Evolutionary conservation across 2,329 filamentous ascomycete species (phyloP), one percentile per base, ranked within the genome.

Genomic region (Trichophyton mentagrophytes): DNA sequence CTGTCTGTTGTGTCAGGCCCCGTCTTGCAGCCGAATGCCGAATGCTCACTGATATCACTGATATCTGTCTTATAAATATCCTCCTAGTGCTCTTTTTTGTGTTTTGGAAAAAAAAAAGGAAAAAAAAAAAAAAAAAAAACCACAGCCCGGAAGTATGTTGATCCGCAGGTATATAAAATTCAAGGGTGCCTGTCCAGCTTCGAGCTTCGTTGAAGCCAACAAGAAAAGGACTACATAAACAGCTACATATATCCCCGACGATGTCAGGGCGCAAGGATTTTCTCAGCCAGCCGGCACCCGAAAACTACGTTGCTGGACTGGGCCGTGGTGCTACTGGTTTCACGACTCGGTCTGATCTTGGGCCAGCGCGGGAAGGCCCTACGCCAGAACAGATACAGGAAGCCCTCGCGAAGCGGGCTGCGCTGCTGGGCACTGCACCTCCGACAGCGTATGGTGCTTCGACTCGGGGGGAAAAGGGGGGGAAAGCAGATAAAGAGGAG

Each of bases 311-410:
- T 65, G 93, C 93, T 65, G 93, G 93, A 82, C 85, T 99, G 65
- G 93, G 93, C 76, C 88, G 95, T 81, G 93, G 93, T 77, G 95
- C 95, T 22, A 99, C 93, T 6, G 93, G 95, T 63, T 99, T 99
- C 78, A 97, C 93, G 15, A 99, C 93, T 46, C 85, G 95, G 69
- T 97, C 92, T 61, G 93, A 99, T 81, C 80, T 99, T 61, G 93
- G 95, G 61, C 93, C 95, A 58, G 92, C 92, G 62, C 84, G 92
- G 69, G 92, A 96, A 78, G 93, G 93, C 15, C 93, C 93, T 57
- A 96, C 89, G 63, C 92, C 96, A 69, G 93, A 99, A 72, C 92
- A 97, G 76, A 96, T 99, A 77, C 96, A 97, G 74, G 93, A 96
- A 74, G 91, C 90, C 64, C 87, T 99, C 67, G 91, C 91, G 57